These are phyloP conservation scores for Dendrobium chrysotoxum DNA, from an alignment of 106 monocot genomes.

Conservation along the genomic window DNA sequence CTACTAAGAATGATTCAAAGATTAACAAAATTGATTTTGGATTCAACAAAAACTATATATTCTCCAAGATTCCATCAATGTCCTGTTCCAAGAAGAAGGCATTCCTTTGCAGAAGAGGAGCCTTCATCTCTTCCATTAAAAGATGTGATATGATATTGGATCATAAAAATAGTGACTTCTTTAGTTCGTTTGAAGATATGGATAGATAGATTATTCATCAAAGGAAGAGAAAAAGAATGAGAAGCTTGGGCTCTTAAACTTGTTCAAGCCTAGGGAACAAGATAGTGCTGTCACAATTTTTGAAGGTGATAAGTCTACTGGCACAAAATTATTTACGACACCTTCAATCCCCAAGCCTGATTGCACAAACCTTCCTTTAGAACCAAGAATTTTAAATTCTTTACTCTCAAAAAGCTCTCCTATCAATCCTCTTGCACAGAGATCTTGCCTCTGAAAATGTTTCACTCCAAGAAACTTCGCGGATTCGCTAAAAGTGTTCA, in stretches of 20 bases:
- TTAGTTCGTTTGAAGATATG: conserved; percentile 44
- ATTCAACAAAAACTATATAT: conserved; percentile 73
- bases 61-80: conserved; percentile 63
- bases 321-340: too few species aligned
- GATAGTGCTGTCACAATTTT: too few species aligned
- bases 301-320: too few species aligned
- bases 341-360: too few species aligned
- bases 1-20: conserved; percentile 81
- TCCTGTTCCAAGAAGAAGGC: conserved; percentile 69
- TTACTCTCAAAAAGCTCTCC: too few species aligned
- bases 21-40: conserved; percentile 85
- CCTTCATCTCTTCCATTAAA: conserved; percentile 88
- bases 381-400: too few species aligned
- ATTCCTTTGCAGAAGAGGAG: conserved; percentile 99
- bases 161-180: conserved; percentile 50
- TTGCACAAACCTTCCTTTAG: too few species aligned
- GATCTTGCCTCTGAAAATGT: too few species aligned
- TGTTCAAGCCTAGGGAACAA: conserved; percentile 70
- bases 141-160: conserved; percentile 78
- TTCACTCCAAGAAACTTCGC: too few species aligned
- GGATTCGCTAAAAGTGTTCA: too few species aligned
- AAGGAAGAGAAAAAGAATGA: conserved; percentile 77
- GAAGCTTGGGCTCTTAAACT: conserved; percentile 86
- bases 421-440: accelerated
- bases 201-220: conserved; percentile 46